Percentiles rank a stretch among this genome's conserved stretches.
Evolutionary conservation across 202 grass and related monocot species (phyloP).

Genomic region (Schoenoplectus tabernaemontani): DNA sequence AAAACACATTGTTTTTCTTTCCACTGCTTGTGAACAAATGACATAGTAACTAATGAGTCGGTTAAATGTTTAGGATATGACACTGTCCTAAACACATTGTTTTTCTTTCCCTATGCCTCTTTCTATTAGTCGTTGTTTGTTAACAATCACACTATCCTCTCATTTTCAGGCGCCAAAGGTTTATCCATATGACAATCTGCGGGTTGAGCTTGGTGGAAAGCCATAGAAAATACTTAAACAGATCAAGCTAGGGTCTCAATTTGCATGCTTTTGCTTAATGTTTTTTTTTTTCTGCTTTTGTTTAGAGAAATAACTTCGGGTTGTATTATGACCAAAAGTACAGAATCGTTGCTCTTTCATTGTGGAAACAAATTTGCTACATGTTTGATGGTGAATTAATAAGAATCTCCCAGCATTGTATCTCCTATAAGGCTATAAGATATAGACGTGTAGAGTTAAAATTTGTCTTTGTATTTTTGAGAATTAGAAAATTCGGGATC

Average conservation of each 20-base stretch:
- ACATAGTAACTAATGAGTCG: background rate
- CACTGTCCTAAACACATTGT: too few relatives aligned
- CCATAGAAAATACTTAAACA: slow-evolving; percentile 22
- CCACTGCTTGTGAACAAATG: too few relatives aligned
- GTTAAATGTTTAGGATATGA: background rate
- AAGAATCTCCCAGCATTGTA: background rate
- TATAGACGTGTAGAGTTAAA: background rate
- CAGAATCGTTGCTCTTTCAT: background rate
- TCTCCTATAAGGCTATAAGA: background rate
- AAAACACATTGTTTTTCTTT: background rate
- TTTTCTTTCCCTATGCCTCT: too few relatives aligned
- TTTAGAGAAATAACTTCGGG: slow-evolving; percentile 17
- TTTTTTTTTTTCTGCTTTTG: background rate
- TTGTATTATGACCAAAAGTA: background rate
- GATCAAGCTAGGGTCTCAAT: background rate
- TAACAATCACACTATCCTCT: background rate
- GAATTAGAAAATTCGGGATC: background rate
- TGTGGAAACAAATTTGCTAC: background rate
- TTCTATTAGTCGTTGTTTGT: background rate
- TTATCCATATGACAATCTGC: slow-evolving; percentile 85
- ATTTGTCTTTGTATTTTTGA: background rate
- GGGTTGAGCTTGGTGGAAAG: slow-evolving; percentile 66
- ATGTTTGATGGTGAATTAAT: background rate
- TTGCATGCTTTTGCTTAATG: slow-evolving; percentile 14
- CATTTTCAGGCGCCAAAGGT: slow-evolving; percentile 85